Evolutionary conservation across 2,329 filamentous ascomycete species (phyloP).

Genomic region (Cladophialophora yegresii): DNA sequence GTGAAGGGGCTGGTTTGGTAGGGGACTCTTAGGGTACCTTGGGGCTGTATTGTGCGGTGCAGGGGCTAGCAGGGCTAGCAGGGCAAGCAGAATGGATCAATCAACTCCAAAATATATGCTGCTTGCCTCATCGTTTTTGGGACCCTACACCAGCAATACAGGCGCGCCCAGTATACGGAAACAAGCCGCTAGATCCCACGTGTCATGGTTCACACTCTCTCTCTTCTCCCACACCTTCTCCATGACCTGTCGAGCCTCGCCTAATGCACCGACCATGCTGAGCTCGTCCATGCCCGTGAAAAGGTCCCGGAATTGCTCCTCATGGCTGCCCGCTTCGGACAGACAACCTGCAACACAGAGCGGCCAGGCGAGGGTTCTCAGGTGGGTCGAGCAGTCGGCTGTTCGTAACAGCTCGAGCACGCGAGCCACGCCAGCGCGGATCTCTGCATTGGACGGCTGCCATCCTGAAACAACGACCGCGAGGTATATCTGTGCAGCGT

Average conservation of each 20-base stretch:
- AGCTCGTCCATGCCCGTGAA: conserved; percentile 20
- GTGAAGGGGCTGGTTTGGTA: no score
- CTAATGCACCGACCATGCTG: conserved; percentile 35
- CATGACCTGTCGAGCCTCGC: conserved; percentile 41
- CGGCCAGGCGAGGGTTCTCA: conserved; percentile 41
- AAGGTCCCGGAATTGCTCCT: conserved; percentile 11
- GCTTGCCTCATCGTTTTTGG: not conserved
- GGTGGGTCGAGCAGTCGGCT: conserved; percentile 28
- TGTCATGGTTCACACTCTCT: not conserved
- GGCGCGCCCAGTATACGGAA: conserved; percentile 19
- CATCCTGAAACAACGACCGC: conserved; percentile 10
- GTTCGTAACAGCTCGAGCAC: conserved; percentile 8
- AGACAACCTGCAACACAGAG: conserved; percentile 41
- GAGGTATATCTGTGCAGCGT: conserved; percentile 13
- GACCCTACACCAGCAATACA: conserved; percentile 18
- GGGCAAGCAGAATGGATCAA: no score
- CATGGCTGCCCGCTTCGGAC: not conserved
- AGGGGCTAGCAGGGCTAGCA: no score
- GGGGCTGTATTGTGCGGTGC: no score
- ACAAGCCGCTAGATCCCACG: conserved; percentile 19
- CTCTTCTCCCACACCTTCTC: conserved; percentile 39
- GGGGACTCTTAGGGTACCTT: no score
- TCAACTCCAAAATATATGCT: not conserved
- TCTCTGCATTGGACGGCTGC: conserved; percentile 9
- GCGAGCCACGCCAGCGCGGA: conserved; percentile 10